Conservation (phyloP, 1,139 yeast species). For the Nematodospora anomalae region DNA sequence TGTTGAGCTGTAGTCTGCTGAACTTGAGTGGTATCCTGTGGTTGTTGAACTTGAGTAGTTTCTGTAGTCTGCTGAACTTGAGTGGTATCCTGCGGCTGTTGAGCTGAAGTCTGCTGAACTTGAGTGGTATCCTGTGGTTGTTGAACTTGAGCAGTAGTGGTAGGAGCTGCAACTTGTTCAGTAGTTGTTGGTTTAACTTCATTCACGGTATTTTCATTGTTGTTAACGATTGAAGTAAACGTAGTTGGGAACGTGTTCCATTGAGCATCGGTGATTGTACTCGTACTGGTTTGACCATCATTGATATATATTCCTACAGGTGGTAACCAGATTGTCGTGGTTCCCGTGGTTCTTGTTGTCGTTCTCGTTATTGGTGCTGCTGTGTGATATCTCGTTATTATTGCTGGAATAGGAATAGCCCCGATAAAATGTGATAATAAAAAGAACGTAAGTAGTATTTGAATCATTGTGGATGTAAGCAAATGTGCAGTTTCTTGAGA, state of each 20-base stretch:
- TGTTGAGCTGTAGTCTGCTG: conserved; percentile 8
- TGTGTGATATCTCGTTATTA: conserved; percentile 62
- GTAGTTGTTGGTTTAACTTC: conserved; percentile 13
- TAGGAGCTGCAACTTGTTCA: conserved; percentile 14
- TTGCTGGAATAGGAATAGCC: conserved; percentile 38
- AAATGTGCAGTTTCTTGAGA: conserved; percentile 1
- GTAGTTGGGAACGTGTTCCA: conserved; percentile 30
- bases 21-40: conserved; percentile 2
- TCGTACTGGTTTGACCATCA: conserved; percentile 61
- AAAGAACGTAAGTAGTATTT: conserved; percentile 19
- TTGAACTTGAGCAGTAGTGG: conserved; percentile 23
- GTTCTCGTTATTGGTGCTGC: conserved; percentile 61
- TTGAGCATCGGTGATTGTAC: conserved; percentile 43
- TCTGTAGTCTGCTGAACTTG: conserved; percentile 4
- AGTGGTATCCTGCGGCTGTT: conserved; percentile 13
- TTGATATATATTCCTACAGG: conserved; percentile 68
- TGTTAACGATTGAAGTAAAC: conserved; percentile 16
- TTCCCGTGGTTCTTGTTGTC: conserved; percentile 55
- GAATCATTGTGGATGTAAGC: conserved; percentile 6
- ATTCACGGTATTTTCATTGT: conserved; percentile 5
- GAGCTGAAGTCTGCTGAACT: conserved; percentile 12
- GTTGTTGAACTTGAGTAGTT: conserved; percentile 4
- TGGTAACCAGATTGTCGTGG: conserved; percentile 61
- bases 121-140: conserved; percentile 19
- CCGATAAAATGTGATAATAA: conserved; percentile 21